Evolutionary conservation across 2,329 filamentous ascomycete genomes (phyloP).

Genomic region (Colletotrichum costaricense): DNA sequence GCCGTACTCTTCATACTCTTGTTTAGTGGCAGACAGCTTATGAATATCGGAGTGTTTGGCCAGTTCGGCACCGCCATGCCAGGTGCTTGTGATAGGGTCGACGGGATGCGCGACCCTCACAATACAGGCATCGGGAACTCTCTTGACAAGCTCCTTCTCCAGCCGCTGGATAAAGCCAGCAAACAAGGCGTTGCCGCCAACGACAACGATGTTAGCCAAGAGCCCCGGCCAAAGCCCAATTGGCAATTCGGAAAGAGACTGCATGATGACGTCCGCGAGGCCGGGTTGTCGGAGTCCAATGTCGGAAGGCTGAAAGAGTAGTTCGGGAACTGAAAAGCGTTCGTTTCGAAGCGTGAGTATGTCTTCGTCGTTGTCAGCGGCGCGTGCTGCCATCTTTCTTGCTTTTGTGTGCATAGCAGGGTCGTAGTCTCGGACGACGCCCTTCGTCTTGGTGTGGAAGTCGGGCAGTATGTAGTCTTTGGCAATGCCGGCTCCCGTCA

Average conservation of each 20-base stretch:
- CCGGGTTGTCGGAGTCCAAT: constrained; percentile 87
- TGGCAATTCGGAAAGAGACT: constrained; percentile 80
- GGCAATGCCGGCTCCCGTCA: constrained; percentile 71
- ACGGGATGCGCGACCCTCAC: constrained; percentile 77
- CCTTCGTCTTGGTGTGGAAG: constrained; percentile 69
- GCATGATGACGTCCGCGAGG: constrained; percentile 83
- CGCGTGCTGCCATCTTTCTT: constrained; percentile 53
- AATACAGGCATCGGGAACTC: constrained; percentile 80
- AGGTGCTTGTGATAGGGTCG: constrained; percentile 84
- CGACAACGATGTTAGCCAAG: constrained; percentile 87
- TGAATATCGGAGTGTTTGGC: constrained; percentile 77
- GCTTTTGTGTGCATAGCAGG: constrained; percentile 68
- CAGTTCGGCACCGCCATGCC: constrained; percentile 85
- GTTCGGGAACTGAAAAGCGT: constrained; percentile 88
- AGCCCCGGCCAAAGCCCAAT: constrained; percentile 86
- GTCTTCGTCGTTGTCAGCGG: constrained; percentile 72
- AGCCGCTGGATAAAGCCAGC: constrained; percentile 85
- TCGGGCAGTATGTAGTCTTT: constrained; percentile 95
- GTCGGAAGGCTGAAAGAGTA: constrained; percentile 88
- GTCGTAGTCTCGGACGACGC: constrained; percentile 83
- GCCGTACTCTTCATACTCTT: constrained; percentile 92
- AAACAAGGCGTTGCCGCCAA: constrained; percentile 86
- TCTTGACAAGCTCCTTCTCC: constrained; percentile 77
- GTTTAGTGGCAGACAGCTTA: constrained; percentile 80
- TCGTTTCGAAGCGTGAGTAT: constrained; percentile 90